Base-by-base conservation (phyloP, 495 filamentous ascomycete genomes). In the Xylaria castorea region DNA sequence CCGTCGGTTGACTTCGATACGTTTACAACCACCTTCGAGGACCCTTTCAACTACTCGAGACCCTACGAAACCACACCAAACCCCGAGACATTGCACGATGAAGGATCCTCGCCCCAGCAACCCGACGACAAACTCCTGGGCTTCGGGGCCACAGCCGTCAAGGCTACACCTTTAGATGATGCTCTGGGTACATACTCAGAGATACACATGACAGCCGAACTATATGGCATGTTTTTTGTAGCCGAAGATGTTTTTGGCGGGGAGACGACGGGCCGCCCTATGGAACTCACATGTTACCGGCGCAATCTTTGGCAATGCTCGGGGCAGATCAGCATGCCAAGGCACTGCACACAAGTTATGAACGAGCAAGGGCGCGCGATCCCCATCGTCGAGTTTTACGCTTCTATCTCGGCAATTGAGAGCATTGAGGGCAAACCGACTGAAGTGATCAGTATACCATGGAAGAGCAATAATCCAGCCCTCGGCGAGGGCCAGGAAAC, bases 141-240 rank as follows among this genome's bases (percentile, higher is more conserved):
- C 81, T 97, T 97, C 81, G 91, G 90, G 0, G 80, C 90, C 5
- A 92, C 91, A 1, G 85, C 86, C 20, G 89, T 91, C 73, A 89
- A 90, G 74, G 93, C 91, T 57, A 89, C 88, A 2, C 82, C 93
- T 12, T 84, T 94, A 44, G 91, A 94, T 75, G 92, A 85, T 62
- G 74, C 72, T 50, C 75, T 79, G n/a, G 81, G 84, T 46, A 71
- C 78, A 69, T 89, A 80, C 86, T 89, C 66, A 80, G 88, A 77
- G 83, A 86, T 94, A 30, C 87, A 87, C 42, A 89, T 97, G 78
- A 89, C 91, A 11, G 94, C 93, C 55, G 94, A 97, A 80, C 83
- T 97, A 40, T 93, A 96, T 78, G 94, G 94, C 83, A 97, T 97
- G 93, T 97, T 97, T 83, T 97, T 96, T 77, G 88, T 97, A 7